phyloP scores from a whole-genome alignment of 164 flowering plant species.

The Chimonanthus praecox region DNA sequence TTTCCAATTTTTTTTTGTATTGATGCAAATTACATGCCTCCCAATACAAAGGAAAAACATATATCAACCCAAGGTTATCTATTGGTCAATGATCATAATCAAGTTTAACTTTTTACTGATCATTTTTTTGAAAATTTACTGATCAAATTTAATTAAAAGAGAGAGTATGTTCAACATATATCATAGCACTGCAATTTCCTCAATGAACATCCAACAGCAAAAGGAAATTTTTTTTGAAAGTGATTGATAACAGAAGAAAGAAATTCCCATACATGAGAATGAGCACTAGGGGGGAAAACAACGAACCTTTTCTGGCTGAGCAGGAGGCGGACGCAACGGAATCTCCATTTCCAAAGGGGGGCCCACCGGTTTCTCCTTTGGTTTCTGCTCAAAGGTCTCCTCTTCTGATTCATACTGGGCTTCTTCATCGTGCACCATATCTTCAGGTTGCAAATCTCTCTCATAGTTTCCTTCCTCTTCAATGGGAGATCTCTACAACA shows the following conservation, averaged over 20 bases:
- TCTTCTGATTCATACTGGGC: conserved; percentile 80
- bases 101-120: too few relatives aligned
- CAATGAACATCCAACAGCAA: background rate
- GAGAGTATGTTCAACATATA: too few relatives aligned
- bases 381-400: conserved; percentile 57
- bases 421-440: conserved; percentile 83
- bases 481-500: conserved; percentile 52
- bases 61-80: too few relatives aligned
- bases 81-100: too few relatives aligned
- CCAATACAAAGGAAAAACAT: too few relatives aligned
- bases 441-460: conserved; percentile 69
- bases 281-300: background rate
- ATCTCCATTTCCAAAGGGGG: conserved; percentile 87
- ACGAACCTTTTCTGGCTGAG: conserved; percentile 67
- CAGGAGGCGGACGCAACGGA: conserved; percentile 83
- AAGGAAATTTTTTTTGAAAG: background rate
- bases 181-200: background rate
- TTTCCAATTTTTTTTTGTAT: too few relatives aligned
- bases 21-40: too few relatives aligned
- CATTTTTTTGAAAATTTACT: too few relatives aligned
- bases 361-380: conserved; percentile 84
- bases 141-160: too few relatives aligned
- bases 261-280: background rate
- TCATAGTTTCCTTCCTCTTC: conserved; percentile 84
- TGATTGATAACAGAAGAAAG: too few relatives aligned